Evolutionary conservation across 2,329 filamentous ascomycete species (phyloP).

Genomic region (Rutstroemia sp.): DNA sequence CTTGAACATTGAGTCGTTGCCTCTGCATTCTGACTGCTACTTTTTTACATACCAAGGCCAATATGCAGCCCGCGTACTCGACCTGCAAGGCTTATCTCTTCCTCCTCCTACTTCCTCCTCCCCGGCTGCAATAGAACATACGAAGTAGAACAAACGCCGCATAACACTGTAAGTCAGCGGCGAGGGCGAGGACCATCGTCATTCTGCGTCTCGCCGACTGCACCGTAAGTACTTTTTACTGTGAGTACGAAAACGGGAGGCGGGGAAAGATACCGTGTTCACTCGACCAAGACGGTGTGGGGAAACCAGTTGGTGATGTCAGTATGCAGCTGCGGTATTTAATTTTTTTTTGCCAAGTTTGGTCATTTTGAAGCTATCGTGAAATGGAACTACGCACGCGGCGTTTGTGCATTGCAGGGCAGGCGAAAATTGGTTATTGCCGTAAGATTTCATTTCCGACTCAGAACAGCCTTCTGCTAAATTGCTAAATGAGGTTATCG

Average conservation of each 20-base stretch:
- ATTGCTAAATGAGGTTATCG: not conserved
- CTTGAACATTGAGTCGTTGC: not conserved
- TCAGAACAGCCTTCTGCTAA: not conserved
- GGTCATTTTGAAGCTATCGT: not conserved
- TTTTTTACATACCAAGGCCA: no score
- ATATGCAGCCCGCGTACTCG: no score
- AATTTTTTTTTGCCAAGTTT: not conserved
- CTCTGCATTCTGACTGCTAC: no score
- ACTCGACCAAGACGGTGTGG: not conserved
- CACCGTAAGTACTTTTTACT: not conserved
- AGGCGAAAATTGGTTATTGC: not conserved
- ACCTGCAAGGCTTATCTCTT: no score
- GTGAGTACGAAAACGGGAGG: no score
- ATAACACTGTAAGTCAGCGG: not conserved
- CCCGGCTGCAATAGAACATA: no score
- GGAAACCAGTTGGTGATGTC: constrained; percentile 1
- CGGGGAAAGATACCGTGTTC: no score
- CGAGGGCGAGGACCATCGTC: not conserved
- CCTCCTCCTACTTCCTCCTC: no score
- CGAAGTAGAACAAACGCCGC: not conserved
- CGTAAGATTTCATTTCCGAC: not conserved
- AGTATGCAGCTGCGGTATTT: not conserved
- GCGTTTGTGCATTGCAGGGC: not conserved
- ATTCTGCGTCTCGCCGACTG: not conserved
- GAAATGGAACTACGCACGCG: not conserved